Evolutionary conservation across 441 rosid species (phyloP), one percentile per base, ranked within the genome.

Genomic region (Biscutella laevigata): DNA sequence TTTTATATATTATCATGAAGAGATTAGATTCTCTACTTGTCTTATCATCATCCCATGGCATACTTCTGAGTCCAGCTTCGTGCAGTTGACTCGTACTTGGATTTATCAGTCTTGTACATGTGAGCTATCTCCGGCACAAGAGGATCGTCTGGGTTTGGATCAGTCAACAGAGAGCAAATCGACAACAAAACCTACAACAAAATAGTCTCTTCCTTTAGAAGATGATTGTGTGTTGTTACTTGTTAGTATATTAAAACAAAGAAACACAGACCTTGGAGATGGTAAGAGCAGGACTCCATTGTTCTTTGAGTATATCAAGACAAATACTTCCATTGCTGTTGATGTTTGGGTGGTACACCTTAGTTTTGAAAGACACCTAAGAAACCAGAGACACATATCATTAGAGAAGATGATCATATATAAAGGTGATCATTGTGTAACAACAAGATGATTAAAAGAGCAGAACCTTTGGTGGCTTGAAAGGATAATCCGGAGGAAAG

Each of bases 21-120:
- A n/a, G n/a, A n/a, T n/a, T n/a, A n/a, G n/a, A n/a, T n/a, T n/a
- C n/a, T n/a, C n/a, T n/a, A n/a, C n/a, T n/a, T n/a, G n/a, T n/a
- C n/a, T n/a, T n/a, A n/a, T n/a, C n/a, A n/a, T 17, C 20, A 17
- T 1, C 20, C 20, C 20, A 17, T 17, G 20, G 20, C 94, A 37
- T 85, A 85, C 71, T 85, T 85, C 66, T 85, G 89, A 60, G 94
- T 82, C 94, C 94, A 85, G 77, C 82, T 82, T 68, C 90, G 71
- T 27, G 90, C 90, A 5, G 89, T 84, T 6, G 87, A 78, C 75
- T 82, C 94, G 1, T 84, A 84, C 76, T 82, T 84, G 61, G 47
- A 75, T 71, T 74, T 71, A 76, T 85, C 90, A 2, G 90, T 78
- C 82, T 85, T 85, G 75, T 85, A 85, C 86, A 85, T 78, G 46